Conservation (phyloP, 2,329 filamentous ascomycete species). For the Dactylellina parvicollis region DNA sequence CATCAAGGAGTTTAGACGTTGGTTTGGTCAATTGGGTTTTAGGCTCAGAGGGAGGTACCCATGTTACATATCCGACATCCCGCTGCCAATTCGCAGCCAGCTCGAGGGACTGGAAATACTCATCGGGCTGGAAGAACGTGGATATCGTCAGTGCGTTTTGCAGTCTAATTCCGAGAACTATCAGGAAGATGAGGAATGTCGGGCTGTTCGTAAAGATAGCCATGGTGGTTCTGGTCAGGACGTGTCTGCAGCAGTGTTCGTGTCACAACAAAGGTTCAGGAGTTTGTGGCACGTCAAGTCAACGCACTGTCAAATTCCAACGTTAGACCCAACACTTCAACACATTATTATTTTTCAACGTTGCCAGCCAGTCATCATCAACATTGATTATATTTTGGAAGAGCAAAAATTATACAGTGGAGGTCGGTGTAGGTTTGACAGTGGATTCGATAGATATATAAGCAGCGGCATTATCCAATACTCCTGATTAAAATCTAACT, state of each 20-base stretch:
- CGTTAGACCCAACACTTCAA: neutral
- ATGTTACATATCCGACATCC: slow-evolving; percentile 90
- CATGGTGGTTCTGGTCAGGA: slow-evolving; percentile 2
- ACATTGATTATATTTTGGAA: too few relatives aligned
- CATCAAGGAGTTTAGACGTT: neutral
- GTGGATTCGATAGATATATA: too few relatives aligned
- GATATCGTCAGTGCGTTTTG: slow-evolving; percentile 79
- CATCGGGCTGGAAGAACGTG: slow-evolving; percentile 98
- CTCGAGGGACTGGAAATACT: slow-evolving; percentile 95
- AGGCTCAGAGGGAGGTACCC: slow-evolving; percentile 70
- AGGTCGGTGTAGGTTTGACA: too few relatives aligned
- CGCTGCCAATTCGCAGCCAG: slow-evolving; percentile 87
- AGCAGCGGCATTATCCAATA: too few relatives aligned
- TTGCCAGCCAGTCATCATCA: too few relatives aligned
- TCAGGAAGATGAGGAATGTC: slow-evolving; percentile 55
- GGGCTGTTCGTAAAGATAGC: slow-evolving; percentile 24
- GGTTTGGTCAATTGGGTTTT: neutral
- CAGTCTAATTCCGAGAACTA: slow-evolving; percentile 75
- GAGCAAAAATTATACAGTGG: too few relatives aligned
- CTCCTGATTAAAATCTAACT: neutral
- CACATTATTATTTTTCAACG: too few relatives aligned
- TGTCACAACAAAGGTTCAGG: neutral
- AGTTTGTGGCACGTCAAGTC: neutral
- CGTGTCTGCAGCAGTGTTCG: neutral
- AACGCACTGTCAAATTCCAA: slow-evolving; percentile 2